phyloP scores from a whole-genome alignment of 371 early-diverging fungal genomes.

The Thermomucor indicae-seudaticae region DNA sequence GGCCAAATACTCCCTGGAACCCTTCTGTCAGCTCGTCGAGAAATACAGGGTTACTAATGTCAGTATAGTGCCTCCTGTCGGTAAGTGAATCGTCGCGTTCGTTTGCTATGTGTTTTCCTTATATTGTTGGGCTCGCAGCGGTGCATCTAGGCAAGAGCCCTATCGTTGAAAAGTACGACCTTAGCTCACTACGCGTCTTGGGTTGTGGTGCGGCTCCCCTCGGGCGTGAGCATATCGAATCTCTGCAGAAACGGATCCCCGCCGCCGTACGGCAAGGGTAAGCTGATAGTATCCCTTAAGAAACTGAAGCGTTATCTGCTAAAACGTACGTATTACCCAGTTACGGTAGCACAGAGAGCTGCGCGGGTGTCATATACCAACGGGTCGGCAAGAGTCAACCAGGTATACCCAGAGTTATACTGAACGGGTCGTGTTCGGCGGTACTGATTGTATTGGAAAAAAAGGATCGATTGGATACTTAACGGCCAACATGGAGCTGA shows the following conservation, averaged over 20 bases:
- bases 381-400: slow-evolving; percentile 12
- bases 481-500: slow-evolving; percentile 65
- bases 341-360: slow-evolving; percentile 72
- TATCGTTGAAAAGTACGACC: slow-evolving; percentile 61
- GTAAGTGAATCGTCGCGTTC: slow-evolving; percentile 10
- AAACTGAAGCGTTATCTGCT: slow-evolving; percentile 28
- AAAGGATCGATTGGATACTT: slow-evolving; percentile 70
- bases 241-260: slow-evolving; percentile 48
- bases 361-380: slow-evolving; percentile 45
- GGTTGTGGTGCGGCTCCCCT: slow-evolving; percentile 85
- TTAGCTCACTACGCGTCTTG: slow-evolving; percentile 57
- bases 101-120: background rate
- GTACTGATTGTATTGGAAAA: background rate
- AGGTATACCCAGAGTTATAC: slow-evolving; percentile 8
- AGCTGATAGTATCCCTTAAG: background rate
- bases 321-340: slow-evolving; percentile 10
- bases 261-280: slow-evolving; percentile 63
- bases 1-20: slow-evolving; percentile 59
- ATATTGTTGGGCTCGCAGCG: slow-evolving; percentile 12
- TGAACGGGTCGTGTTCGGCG: background rate
- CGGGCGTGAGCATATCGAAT: slow-evolving; percentile 50
- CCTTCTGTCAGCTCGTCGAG: slow-evolving; percentile 54
- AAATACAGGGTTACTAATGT: slow-evolving; percentile 60
- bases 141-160: slow-evolving; percentile 63
- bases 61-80: slow-evolving; percentile 79